phyloP scores from a whole-genome alignment of 176 grass and related monocot species.

The Microstegium vimineum region DNA sequence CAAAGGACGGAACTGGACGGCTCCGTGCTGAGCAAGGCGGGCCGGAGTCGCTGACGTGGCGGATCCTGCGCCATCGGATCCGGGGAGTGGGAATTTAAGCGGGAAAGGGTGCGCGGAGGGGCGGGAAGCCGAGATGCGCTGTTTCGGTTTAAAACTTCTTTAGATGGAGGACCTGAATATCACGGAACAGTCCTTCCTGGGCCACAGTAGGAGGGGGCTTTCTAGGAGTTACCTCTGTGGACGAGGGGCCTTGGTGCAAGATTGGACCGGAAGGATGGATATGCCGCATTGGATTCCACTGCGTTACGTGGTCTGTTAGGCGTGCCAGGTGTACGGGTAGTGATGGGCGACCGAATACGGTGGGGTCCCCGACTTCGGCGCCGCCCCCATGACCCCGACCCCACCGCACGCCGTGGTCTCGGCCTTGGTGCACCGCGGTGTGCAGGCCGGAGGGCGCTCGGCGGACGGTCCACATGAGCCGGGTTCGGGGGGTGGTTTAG shows the following conservation, averaged over 20 bases:
- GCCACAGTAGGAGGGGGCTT: accelerated
- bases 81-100: neutral
- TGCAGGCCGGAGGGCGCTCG: neutral
- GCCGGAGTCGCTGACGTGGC: conserved; percentile 28
- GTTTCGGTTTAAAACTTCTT: conserved; percentile 34
- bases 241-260: accelerated
- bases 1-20: conserved; percentile 46
- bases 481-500: neutral
- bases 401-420: neutral
- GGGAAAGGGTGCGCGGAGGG: conserved; percentile 16
- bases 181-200: accelerated
- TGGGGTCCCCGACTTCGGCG: conserved; percentile 5
- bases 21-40: conserved; percentile 44
- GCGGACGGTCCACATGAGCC: neutral
- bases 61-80: neutral
- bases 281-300: conserved; percentile 38
- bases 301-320: conserved; percentile 25
- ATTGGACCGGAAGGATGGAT: no score
- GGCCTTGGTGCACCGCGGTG: neutral
- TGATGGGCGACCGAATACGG: conserved; percentile 24
- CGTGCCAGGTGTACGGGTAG: conserved; percentile 53
- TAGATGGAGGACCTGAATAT: accelerated
- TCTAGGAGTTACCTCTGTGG: accelerated
- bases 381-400: neutral
- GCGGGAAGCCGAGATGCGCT: conserved; percentile 26